These are phyloP conservation scores for Anthoceros angustus DNA, from an alignment of 225 moss, liverwort and hornwort species.

Conservation along the genomic window DNA sequence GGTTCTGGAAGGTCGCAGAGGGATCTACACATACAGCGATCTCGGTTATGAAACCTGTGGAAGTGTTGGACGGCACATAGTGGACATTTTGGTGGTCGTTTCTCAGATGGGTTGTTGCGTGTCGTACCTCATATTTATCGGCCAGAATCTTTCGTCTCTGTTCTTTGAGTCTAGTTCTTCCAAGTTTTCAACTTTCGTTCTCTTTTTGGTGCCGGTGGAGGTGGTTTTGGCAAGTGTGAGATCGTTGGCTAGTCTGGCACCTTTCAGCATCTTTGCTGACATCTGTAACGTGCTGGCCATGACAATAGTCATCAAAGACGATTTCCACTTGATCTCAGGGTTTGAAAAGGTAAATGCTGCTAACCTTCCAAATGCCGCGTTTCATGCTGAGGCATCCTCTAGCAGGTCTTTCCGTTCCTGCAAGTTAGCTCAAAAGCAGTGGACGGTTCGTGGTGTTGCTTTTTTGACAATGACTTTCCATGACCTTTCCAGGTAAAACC, in stretches of 20 bases:
- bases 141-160: conserved; percentile 63
- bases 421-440: no score
- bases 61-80: conserved; percentile 31
- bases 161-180: conserved; percentile 27
- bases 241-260: conserved; percentile 59
- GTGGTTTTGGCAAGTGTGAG: conserved; percentile 47
- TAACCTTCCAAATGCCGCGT: background rate
- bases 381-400: background rate
- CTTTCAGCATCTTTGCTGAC: conserved; percentile 87
- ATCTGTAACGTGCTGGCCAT: conserved; percentile 84
- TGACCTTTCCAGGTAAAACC: conserved; percentile 12
- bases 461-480: background rate
- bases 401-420: background rate
- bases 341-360: conserved; percentile 8
- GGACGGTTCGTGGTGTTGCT: no score
- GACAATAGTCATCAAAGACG: conserved; percentile 78
- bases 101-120: conserved; percentile 83
- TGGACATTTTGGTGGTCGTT: conserved; percentile 59
- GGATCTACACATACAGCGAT: conserved; percentile 51
- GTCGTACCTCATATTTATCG: conserved; percentile 81
- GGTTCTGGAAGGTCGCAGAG: conserved; percentile 19
- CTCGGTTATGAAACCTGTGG: conserved; percentile 57
- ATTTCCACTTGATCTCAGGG: conserved; percentile 30
- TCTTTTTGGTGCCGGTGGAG: conserved; percentile 37
- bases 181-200: conserved; percentile 34